Percentiles rank a stretch among this genome's conserved stretches.
phyloP scores from a whole-genome alignment of 768 basidiomycete species.

The Chlorophyllum brunneum region DNA sequence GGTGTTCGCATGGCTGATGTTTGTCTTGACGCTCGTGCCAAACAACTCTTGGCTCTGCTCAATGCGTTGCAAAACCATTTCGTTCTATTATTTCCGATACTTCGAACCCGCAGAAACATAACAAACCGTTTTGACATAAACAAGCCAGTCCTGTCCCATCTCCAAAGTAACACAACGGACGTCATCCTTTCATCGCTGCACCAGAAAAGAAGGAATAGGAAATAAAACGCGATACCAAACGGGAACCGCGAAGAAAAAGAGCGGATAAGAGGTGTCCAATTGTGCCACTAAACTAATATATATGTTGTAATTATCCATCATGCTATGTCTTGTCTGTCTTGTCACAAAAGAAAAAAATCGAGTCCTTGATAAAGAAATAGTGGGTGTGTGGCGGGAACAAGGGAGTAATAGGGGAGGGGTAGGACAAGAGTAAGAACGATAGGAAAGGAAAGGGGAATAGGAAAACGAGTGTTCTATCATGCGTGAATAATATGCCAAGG shows the following conservation, averaged over 20 bases:
- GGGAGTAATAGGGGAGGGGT: background rate
- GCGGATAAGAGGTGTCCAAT: constrained; percentile 7
- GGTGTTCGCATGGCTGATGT: constrained; percentile 4
- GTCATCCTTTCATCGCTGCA: too few species aligned
- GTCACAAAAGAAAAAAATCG: constrained; percentile 3
- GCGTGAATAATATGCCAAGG: constrained; percentile 6
- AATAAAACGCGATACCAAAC: background rate
- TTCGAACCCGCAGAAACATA: too few species aligned
- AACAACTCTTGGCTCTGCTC: constrained; percentile 4
- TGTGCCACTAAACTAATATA: constrained; percentile 9
- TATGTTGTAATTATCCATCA: constrained; percentile 9
- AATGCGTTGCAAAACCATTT: too few species aligned
- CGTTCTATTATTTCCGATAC: too few species aligned
- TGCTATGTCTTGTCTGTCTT: constrained; percentile 10
- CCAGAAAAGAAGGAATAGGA: background rate
- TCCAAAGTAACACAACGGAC: too few species aligned
- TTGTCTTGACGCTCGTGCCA: constrained; percentile 9
- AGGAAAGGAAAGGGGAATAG: constrained; percentile 15
- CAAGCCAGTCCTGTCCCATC: too few species aligned
- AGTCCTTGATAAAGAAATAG: constrained; percentile 8
- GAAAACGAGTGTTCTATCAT: constrained; percentile 14
- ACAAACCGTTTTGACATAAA: too few species aligned
- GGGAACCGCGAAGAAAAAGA: constrained; percentile 1
- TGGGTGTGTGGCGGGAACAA: constrained; percentile 11
- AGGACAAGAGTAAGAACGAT: background rate